Base-by-base conservation (phyloP, 1,139 yeast genomes). In the Diutina rugosa region DNA sequence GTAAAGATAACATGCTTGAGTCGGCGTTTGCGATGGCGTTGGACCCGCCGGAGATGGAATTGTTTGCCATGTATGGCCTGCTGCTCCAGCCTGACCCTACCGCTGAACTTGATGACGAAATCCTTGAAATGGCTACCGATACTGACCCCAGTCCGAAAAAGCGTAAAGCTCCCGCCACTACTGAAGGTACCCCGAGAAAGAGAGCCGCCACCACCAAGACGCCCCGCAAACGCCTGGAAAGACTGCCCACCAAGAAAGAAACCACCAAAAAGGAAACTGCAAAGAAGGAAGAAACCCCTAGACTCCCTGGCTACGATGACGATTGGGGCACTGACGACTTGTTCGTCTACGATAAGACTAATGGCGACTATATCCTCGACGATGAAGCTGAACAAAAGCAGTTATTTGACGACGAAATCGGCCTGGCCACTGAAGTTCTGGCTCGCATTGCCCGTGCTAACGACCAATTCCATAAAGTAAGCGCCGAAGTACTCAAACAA, bases 51-150 rank as follows among this genome's bases (percentile, higher is more conserved):
- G 77, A 72, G 41, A 74, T 77, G 78, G 71, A 66, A 21, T 55
- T 66, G 29, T 77, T 77, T 62, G 77, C 73, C 29, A 63, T 63
- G 59, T 77, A 73, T 67, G 80, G 81, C 3, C 73, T 79, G 10
- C 63, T 62, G 55, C 77, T 76, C 0, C 69, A 66, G 35, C 58
- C 60, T 4, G 62, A 60, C n/a, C 46, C 55, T 10, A 61, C 63
- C 9, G 63, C 61, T 16, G 65, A 62, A n/a, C 65, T 51, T 26
- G 56, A 57, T 12, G 57, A 51, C 3, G 44, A 61, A 18, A 49
- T 49, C 41, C 21, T 49, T 2, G 44, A 49, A 30, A 49, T 49
- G 53, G 53, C 53, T 16, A 32, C 53, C 44, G 44, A n/a, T 7
- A 32, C 28, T 29, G 35, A 7, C 16, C 12, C 12, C 51, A 47